Evolutionary conservation across 2,329 filamentous ascomycete species (phyloP).

Genomic region (Stylonectria norvegica): DNA sequence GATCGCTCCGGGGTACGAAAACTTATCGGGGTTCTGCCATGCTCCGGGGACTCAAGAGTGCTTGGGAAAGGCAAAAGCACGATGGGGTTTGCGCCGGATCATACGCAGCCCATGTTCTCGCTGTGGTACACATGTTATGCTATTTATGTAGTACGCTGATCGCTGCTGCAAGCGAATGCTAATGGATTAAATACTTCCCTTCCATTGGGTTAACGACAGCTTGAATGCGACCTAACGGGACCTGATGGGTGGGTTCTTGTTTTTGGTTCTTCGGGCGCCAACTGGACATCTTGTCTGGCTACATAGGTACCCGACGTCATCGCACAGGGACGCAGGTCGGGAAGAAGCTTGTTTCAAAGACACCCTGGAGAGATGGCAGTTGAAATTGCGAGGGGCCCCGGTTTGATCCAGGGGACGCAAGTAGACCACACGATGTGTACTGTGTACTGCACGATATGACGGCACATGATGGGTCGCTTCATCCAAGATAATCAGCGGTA

Average conservation of each 20-base stretch:
- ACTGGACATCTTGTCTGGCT: constrained; percentile 10
- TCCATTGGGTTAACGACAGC: neutral
- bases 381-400: neutral
- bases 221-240: neutral
- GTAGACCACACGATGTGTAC: too few relatives aligned
- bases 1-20: constrained; percentile 22
- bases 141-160: too few relatives aligned
- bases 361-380: constrained; percentile 1
- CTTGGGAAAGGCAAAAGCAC: too few relatives aligned
- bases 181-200: neutral
- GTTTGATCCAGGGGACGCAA: too few relatives aligned
- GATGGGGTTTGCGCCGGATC: too few relatives aligned
- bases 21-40: neutral
- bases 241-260: neutral
- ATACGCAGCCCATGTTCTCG: too few relatives aligned
- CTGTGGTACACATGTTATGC: too few relatives aligned
- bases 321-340: constrained; percentile 12
- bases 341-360: constrained; percentile 18
- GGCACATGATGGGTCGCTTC: too few relatives aligned
- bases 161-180: neutral
- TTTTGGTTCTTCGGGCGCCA: constrained; percentile 6
- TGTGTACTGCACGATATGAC: too few relatives aligned
- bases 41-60: too few relatives aligned
- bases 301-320: constrained; percentile 27
- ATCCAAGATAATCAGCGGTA: neutral